Evolutionary conservation across 148 eudicot genomes (phyloP).

Genomic region (Vaccinium myrtillus): DNA sequence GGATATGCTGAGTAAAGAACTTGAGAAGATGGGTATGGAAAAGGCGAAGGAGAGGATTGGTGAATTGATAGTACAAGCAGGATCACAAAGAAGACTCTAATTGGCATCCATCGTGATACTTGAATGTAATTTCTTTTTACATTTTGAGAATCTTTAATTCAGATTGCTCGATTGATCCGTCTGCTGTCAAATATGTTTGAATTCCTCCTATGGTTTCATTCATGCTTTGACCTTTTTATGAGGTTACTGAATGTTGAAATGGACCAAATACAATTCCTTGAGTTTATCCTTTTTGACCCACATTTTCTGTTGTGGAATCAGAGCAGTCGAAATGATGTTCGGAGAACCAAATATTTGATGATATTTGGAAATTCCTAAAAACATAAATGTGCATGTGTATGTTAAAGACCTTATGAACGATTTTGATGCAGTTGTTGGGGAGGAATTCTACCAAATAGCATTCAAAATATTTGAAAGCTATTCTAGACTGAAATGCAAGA

Average conservation of each 20-base stretch:
- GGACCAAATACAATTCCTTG: background rate
- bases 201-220: background rate
- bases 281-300: background rate
- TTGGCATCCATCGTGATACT: background rate
- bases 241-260: background rate
- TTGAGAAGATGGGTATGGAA: slow-evolving; percentile 56
- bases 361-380: background rate
- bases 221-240: background rate
- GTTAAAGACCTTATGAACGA: background rate
- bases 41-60: slow-evolving; percentile 55
- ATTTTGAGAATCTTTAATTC: background rate
- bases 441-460: background rate
- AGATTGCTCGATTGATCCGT: background rate
- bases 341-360: background rate
- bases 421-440: background rate
- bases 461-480: background rate
- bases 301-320: background rate
- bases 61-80: slow-evolving; percentile 44
- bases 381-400: background rate
- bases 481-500: background rate
- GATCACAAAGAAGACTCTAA: slow-evolving; percentile 7
- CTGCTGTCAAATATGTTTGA: background rate
- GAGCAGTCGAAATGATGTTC: background rate
- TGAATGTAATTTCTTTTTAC: background rate
- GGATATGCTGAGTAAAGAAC: slow-evolving; percentile 42